phyloP scores from a whole-genome alignment of 805 yeast species.

The Metschnikowia hibisci region DNA sequence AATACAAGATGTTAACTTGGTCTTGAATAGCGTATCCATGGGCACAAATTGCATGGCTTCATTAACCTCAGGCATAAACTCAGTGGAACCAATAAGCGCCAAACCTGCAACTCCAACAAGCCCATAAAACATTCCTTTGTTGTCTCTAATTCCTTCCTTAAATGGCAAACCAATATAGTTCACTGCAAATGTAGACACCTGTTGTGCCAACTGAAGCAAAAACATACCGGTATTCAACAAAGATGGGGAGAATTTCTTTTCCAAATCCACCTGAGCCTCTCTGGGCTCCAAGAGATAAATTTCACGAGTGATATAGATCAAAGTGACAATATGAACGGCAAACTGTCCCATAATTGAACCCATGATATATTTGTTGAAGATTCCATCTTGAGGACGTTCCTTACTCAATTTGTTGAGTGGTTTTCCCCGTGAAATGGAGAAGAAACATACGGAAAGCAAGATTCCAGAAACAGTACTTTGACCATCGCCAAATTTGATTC shows the following conservation, averaged over 20 bases:
- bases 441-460: conserved; percentile 87
- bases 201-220: conserved; percentile 90
- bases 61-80: conserved; percentile 89
- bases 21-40: conserved; percentile 70
- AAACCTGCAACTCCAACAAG: conserved; percentile 84
- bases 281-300: conserved; percentile 90
- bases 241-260: conserved; percentile 83
- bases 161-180: conserved; percentile 97
- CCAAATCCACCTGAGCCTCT: conserved; percentile 84
- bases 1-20: conserved; percentile 70
- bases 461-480: conserved; percentile 97
- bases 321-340: conserved; percentile 81
- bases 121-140: conserved; percentile 97
- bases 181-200: conserved; percentile 95
- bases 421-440: conserved; percentile 90
- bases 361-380: conserved; percentile 92
- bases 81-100: conserved; percentile 90
- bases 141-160: conserved; percentile 83
- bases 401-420: conserved; percentile 85
- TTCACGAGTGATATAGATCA: conserved; percentile 78
- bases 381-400: conserved; percentile 96
- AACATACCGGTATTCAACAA: conserved; percentile 94
- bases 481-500: conserved; percentile 96
- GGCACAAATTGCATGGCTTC: conserved; percentile 90
- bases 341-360: conserved; percentile 96